Percentiles rank a stretch among this genome's conserved stretches.
Conservation (phyloP, 2,329 filamentous ascomycete genomes). For the Monosporascus cannonballus region DNA sequence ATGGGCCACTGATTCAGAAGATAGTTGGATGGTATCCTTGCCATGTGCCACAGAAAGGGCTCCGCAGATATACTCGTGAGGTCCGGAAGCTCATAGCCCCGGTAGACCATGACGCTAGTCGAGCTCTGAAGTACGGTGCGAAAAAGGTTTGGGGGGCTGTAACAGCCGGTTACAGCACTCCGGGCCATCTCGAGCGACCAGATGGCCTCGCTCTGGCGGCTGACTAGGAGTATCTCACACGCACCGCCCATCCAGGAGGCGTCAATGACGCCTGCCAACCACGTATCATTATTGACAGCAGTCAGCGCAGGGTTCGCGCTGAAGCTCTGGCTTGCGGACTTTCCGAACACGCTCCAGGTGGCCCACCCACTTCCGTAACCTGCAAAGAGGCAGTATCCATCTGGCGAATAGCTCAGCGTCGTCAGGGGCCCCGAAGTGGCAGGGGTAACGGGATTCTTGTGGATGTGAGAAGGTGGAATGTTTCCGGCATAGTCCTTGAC, state of each 20-base stretch:
- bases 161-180: constrained; percentile 88
- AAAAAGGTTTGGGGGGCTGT: constrained; percentile 84
- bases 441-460: constrained; percentile 63
- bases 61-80: constrained; percentile 88
- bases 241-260: constrained; percentile 85
- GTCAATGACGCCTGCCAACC: constrained; percentile 72
- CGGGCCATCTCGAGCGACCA: constrained; percentile 90
- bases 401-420: constrained; percentile 79
- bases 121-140: constrained; percentile 85
- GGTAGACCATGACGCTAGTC: constrained; percentile 83
- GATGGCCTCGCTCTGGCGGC: constrained; percentile 66
- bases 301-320: constrained; percentile 59
- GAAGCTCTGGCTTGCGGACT: constrained; percentile 81
- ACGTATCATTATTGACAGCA: constrained; percentile 66
- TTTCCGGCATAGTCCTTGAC: constrained; percentile 92
- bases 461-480: constrained; percentile 77
- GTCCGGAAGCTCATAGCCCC: constrained; percentile 86
- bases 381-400: constrained; percentile 92
- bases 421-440: constrained; percentile 64
- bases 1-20: constrained; percentile 93
- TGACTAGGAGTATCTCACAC: constrained; percentile 74
- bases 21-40: constrained; percentile 78
- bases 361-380: constrained; percentile 92
- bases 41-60: constrained; percentile 89
- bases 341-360: constrained; percentile 96